phyloP scores from a whole-genome alignment of 2,329 filamentous ascomycete genomes.

The Alternaria longipes region DNA sequence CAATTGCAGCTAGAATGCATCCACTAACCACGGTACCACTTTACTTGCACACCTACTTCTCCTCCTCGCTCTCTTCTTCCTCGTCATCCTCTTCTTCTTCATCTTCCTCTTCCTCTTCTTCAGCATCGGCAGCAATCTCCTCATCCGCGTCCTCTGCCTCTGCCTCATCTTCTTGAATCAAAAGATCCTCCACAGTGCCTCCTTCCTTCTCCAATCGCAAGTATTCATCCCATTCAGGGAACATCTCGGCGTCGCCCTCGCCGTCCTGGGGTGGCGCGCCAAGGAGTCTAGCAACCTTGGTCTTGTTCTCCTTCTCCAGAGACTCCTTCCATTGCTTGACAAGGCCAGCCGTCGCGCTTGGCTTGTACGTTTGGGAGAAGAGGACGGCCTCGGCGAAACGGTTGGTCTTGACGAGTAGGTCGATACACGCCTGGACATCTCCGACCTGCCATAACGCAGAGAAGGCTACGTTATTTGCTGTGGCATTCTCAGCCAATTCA shows the following conservation, averaged over 20 bases:
- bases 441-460: constrained; percentile 87
- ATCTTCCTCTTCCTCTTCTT: constrained; percentile 40
- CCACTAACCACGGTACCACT: neutral
- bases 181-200: constrained; percentile 54
- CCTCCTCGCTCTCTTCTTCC: constrained; percentile 17
- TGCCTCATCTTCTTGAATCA: constrained; percentile 43
- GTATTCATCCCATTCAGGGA: constrained; percentile 96
- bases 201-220: constrained; percentile 81
- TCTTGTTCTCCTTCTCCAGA: constrained; percentile 85
- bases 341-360: constrained; percentile 73
- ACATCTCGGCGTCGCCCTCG: constrained; percentile 77
- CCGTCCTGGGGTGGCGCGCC: constrained; percentile 76
- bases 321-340: constrained; percentile 83
- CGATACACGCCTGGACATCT: constrained; percentile 82
- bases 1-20: constrained; percentile 5
- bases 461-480: constrained; percentile 92
- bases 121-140: constrained; percentile 43
- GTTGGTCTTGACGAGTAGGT: constrained; percentile 80
- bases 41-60: neutral
- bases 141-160: constrained; percentile 47
- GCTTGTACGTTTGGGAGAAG: constrained; percentile 95
- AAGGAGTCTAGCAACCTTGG: constrained; percentile 82
- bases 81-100: constrained; percentile 34
- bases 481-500: constrained; percentile 75
- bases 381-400: constrained; percentile 86